Base-by-base conservation (phyloP, 805 yeast species). In the Wickerhamiella sorbophila region DNA sequence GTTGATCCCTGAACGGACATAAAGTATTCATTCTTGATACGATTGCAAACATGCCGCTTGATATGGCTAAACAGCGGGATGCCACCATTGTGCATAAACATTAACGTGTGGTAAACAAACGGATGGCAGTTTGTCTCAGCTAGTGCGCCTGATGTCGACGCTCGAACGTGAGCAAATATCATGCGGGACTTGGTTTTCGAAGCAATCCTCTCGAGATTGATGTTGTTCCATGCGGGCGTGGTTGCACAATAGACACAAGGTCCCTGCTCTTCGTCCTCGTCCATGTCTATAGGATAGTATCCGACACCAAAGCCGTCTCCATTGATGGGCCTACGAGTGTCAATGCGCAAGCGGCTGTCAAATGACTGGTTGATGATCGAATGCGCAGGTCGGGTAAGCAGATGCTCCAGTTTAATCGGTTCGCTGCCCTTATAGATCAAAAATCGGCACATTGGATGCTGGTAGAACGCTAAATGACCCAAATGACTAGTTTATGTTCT, bases 231-330 rank as follows among this genome's bases (percentile, higher is more conserved):
- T 1, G 57, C 67, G 0, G 98, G 98, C 0, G 98, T 91, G 38
- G 87, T 91, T 10, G 97, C 97, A 52, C 85, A 78, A 65, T 83
- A 91, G 2, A 86, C 71, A 60, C 97, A 91, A 20, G 98, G 97
- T 1, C 85, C 82, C 34, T 75, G 73, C 32, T 70, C 73, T 16
- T 72, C 57, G 22, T 60, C 66, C 9, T 59, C 60, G 38, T 74
- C 77, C 8, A 63, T 63, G 36, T 74, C 80, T n/a, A 64, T 52
- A 10, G 68, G 63, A 56, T 91, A 91, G 62, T 91, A 91, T 1
- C 97, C 97, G 18, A 91, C 88, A 1, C 98, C 98, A 60, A 91
- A 91, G 0, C 98, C 98, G 60, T 91, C 98, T 33, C 98, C 98
- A 58, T 91, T 91, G 51, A 91, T 84, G 1, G 98, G 97, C 40